Evolutionary conservation across 371 early-diverging fungal species (phyloP), one percentile per base, ranked within the genome.

Genomic region (Syncephalastrum racemosum): DNA sequence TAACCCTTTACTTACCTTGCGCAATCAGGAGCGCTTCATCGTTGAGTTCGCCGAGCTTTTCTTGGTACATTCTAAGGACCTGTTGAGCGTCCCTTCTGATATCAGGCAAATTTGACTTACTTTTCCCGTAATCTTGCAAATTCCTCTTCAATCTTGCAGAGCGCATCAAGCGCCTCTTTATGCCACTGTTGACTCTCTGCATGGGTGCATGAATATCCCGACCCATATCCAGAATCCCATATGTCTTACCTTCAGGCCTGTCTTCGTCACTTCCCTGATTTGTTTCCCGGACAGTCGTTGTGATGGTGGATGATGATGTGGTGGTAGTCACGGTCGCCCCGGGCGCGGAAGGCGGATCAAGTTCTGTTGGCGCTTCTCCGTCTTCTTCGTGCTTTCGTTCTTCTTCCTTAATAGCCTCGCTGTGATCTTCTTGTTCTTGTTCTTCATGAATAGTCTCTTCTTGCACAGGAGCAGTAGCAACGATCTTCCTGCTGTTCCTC

Each of bases 21-120:
- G 79, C 78, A 43, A 84, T 82, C 80, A 82, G 79, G 0, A 73
- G 65, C 2, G 81, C 81, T 57, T 84, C 85, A 48, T 79, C 67
- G 45, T 82, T 81, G 20, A 84, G 57, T 50, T 84, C 85, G 0
- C 62, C 54, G 79, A 82, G 77, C 25, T 78, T 80, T 54, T 84
- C 85, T 55, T 81, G 75, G 27, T 82, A 84, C 79, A 84, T 81
- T 62, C 83, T 84, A 66, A 12, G 22, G 22, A 20, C 23, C 7
- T 24, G 46, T 2, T 31, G 10, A 31, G 36, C 10, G 12, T 31
- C 36, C 10, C 10, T 31, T 31, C 10, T 31, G 10, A 31, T 8
- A 41, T 16, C 8, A 27, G n/a, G 4, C 52, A 23, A 54, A 8
- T 12, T 15, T 12, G n/a, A 59, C 75, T 24, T 74, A 79, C 80